These are phyloP conservation scores for Lasiodiplodia hormozganensis DNA, from an alignment of 2,329 filamentous ascomycete species.

Conservation along the genomic window DNA sequence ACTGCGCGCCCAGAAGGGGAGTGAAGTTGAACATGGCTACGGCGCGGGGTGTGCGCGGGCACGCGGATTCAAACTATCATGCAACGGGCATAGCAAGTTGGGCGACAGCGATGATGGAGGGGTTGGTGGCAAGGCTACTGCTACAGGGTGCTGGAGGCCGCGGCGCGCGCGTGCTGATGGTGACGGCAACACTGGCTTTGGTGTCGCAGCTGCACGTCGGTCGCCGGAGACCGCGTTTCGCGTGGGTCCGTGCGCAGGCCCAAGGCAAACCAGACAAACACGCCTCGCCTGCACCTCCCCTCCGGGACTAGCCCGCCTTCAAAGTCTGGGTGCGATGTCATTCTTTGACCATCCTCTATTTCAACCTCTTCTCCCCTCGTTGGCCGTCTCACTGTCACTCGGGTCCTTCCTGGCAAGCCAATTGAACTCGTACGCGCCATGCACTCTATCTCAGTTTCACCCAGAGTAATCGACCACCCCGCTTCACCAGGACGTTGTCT, in stretches of 20 bases:
- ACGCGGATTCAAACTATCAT: slow-evolving; percentile 19
- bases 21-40: slow-evolving; percentile 91
- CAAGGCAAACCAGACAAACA: slow-evolving; percentile 14
- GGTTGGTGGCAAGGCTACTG: slow-evolving; percentile 12
- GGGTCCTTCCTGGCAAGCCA: not conserved
- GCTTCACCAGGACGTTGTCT: not conserved
- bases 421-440: not conserved
- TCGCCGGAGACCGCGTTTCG: slow-evolving; percentile 11
- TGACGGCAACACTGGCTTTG: slow-evolving; percentile 19
- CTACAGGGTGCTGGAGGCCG: slow-evolving; percentile 11
- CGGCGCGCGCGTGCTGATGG: slow-evolving; percentile 19
- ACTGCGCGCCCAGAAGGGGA: slow-evolving; percentile 88
- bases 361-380: slow-evolving; percentile 9
- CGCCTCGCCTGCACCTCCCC: not conserved
- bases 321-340: slow-evolving; percentile 7
- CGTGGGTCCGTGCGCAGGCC: not conserved
- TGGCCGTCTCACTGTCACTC: not conserved
- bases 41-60: slow-evolving; percentile 23
- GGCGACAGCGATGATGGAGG: not conserved
- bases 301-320: not conserved
- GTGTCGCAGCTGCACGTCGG: not conserved
- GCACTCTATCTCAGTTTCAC: not conserved
- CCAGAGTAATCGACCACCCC: not conserved
- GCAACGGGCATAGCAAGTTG: slow-evolving; percentile 15
- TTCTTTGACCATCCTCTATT: slow-evolving; percentile 17